These are phyloP conservation scores for Populus pruinosa DNA, from an alignment of 345 rosid species.

Conservation along the genomic window DNA sequence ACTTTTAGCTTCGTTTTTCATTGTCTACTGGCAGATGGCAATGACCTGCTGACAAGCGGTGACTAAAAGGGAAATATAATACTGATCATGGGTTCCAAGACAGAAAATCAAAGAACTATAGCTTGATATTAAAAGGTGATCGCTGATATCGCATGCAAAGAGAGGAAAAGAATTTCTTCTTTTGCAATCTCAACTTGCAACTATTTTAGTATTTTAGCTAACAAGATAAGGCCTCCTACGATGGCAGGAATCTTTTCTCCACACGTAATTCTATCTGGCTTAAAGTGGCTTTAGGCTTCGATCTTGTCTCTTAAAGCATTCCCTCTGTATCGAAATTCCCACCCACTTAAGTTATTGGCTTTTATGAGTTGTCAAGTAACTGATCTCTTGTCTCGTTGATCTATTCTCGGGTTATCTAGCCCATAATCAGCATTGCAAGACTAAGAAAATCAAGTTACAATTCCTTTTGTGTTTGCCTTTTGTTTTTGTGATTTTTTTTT, in stretches of 20 bases:
- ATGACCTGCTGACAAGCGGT: neutral
- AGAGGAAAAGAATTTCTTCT: neutral
- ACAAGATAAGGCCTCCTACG: slow-evolving; percentile 19
- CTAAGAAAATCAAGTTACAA: neutral
- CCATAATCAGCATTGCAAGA: neutral
- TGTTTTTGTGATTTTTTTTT: too few species aligned
- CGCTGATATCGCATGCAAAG: slow-evolving; percentile 4
- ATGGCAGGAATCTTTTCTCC: slow-evolving; percentile 20
- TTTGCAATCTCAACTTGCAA: slow-evolving; percentile 13
- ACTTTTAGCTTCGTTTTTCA: neutral
- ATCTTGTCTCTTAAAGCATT: slow-evolving; percentile 18
- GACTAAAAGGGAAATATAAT: neutral
- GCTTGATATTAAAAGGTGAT: slow-evolving; percentile 7
- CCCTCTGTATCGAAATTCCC: slow-evolving; percentile 1
- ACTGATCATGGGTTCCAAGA: neutral
- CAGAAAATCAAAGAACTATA: neutral
- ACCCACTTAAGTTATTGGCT: neutral
- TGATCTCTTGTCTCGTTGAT: neutral
- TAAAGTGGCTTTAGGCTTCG: slow-evolving; percentile 1
- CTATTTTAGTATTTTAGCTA: neutral
- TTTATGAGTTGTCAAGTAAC: neutral
- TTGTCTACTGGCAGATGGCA: neutral
- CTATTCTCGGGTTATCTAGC: neutral
- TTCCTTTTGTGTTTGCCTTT: too few species aligned
- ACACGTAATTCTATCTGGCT: slow-evolving; percentile 13